Percentiles rank a stretch among this genome's conserved stretches.
Conservation (phyloP, 345 rosid genomes). For the Salix arbutifolia region DNA sequence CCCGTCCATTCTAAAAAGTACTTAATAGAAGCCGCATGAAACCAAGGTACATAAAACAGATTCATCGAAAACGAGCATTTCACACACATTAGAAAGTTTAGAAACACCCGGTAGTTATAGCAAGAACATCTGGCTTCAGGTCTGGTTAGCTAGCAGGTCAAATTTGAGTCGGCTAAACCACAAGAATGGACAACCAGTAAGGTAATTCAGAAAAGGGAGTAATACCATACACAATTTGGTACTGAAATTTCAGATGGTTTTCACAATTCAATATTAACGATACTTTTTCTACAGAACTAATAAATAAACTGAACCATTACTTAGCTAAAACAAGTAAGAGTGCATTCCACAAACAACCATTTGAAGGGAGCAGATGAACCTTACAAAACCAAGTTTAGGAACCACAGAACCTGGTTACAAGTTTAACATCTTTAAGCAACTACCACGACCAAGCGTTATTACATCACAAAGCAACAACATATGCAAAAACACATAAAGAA, state of each 20-base stretch:
- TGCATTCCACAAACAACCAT: not conserved
- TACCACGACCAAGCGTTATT: not conserved
- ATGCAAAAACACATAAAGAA: not conserved
- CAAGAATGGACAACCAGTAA: not conserved
- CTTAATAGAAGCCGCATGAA: not conserved
- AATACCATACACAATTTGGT: not conserved
- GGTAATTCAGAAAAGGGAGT: not conserved
- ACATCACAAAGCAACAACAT: conserved; percentile 9
- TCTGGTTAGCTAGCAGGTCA: not conserved
- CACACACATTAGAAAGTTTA: not conserved
- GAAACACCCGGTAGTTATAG: not conserved
- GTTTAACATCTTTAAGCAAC: not conserved
- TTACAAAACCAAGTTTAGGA: not conserved
- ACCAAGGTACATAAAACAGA: not conserved
- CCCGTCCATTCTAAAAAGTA: too few relatives aligned
- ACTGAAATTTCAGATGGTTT: not conserved
- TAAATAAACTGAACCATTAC: not conserved
- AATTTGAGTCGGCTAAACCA: not conserved
- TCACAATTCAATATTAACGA: not conserved
- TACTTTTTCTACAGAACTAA: not conserved
- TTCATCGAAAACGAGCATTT: not conserved
- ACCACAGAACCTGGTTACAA: not conserved
- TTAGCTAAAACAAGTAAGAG: not conserved
- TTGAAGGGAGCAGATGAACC: not conserved
- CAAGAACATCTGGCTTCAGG: not conserved